phyloP scores from a whole-genome alignment of 768 basidiomycete species.

The Termitomyces sp. region DNA sequence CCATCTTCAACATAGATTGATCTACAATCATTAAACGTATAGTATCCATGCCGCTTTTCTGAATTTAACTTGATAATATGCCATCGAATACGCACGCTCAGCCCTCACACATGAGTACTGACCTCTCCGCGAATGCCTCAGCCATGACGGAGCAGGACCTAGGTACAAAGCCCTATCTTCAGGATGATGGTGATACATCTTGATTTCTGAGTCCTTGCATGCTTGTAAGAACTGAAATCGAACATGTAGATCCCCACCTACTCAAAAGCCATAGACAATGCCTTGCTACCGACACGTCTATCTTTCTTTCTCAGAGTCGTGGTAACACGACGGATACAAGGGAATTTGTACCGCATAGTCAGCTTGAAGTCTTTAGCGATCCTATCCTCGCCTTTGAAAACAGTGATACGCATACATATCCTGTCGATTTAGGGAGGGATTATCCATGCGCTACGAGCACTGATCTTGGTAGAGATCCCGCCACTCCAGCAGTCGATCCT shows the following conservation, averaged over 20 bases:
- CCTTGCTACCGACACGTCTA: neutral
- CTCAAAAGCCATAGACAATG: too few species aligned
- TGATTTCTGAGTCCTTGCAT: neutral
- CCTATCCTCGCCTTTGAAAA: neutral
- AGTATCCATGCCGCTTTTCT: neutral
- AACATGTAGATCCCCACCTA: neutral
- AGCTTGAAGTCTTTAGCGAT: neutral
- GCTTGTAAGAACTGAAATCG: neutral
- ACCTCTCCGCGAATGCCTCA: neutral
- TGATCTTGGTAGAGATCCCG: neutral
- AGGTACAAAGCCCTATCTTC: neutral
- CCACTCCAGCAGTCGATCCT: neutral
- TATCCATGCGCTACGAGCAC: neutral
- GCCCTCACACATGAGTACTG: neutral
- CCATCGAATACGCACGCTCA: neutral
- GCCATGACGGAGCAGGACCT: neutral
- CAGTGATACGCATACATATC: neutral
- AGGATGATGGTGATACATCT: neutral
- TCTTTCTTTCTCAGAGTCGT: neutral
- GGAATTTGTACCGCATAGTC: neutral
- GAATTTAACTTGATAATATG: neutral
- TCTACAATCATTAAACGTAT: neutral
- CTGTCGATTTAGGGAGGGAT: neutral
- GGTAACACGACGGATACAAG: neutral
- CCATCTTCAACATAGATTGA: too few species aligned